phyloP scores from a whole-genome alignment of 306 rosid species.

The Corylus avellana region DNA sequence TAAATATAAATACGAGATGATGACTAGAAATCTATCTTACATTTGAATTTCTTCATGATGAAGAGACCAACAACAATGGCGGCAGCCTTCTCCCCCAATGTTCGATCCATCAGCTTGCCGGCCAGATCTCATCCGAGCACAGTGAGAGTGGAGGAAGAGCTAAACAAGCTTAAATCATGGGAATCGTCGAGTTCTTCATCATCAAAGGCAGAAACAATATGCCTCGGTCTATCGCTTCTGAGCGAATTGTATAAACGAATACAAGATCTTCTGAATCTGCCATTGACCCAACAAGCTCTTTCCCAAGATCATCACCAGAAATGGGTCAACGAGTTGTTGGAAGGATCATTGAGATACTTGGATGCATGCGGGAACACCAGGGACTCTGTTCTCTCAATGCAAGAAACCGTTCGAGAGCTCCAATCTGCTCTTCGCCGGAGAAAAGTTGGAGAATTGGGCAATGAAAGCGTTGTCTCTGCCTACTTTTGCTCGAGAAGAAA shows the following conservation, averaged over 20 bases:
- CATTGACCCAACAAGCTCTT: slow-evolving; percentile 58
- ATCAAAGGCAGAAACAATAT: slow-evolving; percentile 37
- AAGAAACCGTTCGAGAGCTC: slow-evolving; percentile 46
- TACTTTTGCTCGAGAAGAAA: slow-evolving; percentile 48
- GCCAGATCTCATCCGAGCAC: slow-evolving; percentile 78
- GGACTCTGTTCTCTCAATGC: slow-evolving; percentile 43
- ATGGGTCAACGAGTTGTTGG: slow-evolving; percentile 65
- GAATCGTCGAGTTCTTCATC: slow-evolving; percentile 43
- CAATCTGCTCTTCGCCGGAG: slow-evolving; percentile 63
- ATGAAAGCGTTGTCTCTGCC: slow-evolving; percentile 34
- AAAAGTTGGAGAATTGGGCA: slow-evolving; percentile 46
- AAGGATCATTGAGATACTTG: slow-evolving; percentile 51
- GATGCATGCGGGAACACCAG: slow-evolving; percentile 56
- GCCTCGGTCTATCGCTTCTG: slow-evolving; percentile 45
- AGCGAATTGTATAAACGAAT: slow-evolving; percentile 43
- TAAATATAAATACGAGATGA: slow-evolving; percentile 16
- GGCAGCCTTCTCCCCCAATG: slow-evolving; percentile 41
- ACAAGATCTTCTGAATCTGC: slow-evolving; percentile 54
- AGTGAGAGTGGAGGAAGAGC: slow-evolving; percentile 44
- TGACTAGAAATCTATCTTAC: neutral
- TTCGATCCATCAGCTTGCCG: slow-evolving; percentile 71
- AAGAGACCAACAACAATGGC: slow-evolving; percentile 38
- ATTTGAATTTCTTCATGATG: slow-evolving; percentile 22
- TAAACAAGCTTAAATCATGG: slow-evolving; percentile 52
- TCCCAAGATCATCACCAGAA: slow-evolving; percentile 44